Evolutionary conservation across 305 asterid species (phyloP).

Genomic region (Fraxinus latifolia): DNA sequence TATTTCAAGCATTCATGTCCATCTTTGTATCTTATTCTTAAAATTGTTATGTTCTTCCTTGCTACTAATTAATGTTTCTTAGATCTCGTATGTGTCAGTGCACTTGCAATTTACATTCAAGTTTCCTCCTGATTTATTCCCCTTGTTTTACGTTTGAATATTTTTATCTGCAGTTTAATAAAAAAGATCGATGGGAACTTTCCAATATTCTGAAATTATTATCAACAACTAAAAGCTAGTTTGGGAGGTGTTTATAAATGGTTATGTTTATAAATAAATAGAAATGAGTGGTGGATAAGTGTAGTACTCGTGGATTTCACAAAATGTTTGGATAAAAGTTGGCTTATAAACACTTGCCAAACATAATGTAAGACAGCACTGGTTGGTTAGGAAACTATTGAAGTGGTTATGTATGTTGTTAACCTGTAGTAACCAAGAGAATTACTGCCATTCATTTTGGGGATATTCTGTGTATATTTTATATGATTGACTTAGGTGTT

Average conservation of each 20-base stretch:
- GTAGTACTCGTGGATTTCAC: not conserved
- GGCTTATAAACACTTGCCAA: not conserved
- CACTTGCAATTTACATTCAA: not conserved
- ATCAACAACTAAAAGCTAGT: not conserved
- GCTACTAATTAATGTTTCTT: not conserved
- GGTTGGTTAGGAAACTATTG: not conserved
- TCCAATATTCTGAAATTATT: not conserved
- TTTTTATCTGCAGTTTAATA: not conserved
- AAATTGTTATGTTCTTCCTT: not conserved
- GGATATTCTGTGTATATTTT: not conserved
- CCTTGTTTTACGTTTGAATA: not conserved
- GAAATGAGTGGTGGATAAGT: not conserved
- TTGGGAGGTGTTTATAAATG: not conserved
- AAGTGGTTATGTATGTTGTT: not conserved
- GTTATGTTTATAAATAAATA: not conserved
- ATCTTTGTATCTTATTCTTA: not conserved
- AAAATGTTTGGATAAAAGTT: not conserved
- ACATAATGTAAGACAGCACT: not conserved
- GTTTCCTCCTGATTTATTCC: not conserved
- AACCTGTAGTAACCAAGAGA: not conserved
- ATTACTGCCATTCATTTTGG: not conserved
- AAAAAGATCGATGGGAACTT: not conserved
- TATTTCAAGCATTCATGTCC: not conserved
- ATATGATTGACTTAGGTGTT: not conserved
- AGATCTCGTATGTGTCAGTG: not conserved